Evolutionary conservation across 2,329 filamentous ascomycete genomes (phyloP), one percentile per base, ranked within the genome.

Genomic region (Botrytis tulipae): DNA sequence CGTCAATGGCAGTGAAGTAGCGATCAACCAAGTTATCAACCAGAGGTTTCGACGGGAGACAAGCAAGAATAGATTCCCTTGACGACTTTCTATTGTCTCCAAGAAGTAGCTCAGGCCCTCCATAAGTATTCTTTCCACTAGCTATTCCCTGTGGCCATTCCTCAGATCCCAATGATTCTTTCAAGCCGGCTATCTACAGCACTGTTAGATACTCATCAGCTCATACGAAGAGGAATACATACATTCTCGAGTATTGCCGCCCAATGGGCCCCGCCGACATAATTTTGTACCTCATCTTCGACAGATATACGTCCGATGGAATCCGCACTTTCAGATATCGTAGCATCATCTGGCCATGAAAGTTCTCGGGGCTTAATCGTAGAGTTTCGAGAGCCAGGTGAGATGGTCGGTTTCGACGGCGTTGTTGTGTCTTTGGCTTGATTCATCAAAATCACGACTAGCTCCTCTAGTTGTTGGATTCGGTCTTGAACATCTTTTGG

Each of bases 181-280:
- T 89, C 35, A 89, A 80, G 59, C 88, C 87, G 75, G 89, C 86
- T 62, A 90, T 89, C 81, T 88, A 87, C 76, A 88, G 86, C 14
- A 89, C 35, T 37, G 25, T 61, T 29, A 61, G 42, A 37, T 62
- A 40, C n/a, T 54, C 4, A n/a, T n/a, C 5, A 16, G 6, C 12
- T 42, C 16, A 40, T n/a, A 20, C 32, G 16, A 60, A 29, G 40
- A 61, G 9, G 12, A 22, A 25, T 46, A 40, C 70, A 32, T n/a
- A 72, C 70, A 60, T 72, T 72, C 29, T 72, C 61, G n/a, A 72
- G 70, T 12, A 60, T 73, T 37, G n/a, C 71, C 29, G 57, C 60
- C 72, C 72, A 73, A 32, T 73, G 67, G 20, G 35, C 37, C 14
- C 67, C 72, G 6, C 72, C 67, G 14, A 73, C 48, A 37, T 73